Conservation (phyloP, 2,329 filamentous ascomycete genomes). For the Trichoderma semiorbis region DNA sequence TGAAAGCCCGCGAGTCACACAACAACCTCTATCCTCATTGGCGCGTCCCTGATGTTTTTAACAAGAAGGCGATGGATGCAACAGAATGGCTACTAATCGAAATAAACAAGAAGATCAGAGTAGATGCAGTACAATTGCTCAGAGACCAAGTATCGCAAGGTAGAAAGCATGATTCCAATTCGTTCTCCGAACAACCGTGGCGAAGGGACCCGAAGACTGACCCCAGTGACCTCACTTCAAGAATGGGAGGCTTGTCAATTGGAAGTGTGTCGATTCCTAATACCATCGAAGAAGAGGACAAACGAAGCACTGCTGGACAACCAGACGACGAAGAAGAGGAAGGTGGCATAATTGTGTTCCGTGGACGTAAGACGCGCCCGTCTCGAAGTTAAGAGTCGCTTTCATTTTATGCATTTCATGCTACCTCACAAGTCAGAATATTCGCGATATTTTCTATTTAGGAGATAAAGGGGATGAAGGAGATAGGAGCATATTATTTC, state of each 20-base stretch:
- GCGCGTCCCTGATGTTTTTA: constrained; percentile 34
- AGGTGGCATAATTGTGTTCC: neutral
- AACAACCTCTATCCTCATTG: constrained; percentile 39
- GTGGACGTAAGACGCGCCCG: neutral
- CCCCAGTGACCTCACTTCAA: neutral
- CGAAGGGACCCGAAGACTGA: neutral
- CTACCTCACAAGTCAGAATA: neutral
- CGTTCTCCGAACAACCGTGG: neutral
- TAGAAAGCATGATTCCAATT: constrained; percentile 9
- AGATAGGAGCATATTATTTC: neutral
- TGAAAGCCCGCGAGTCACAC: constrained; percentile 32
- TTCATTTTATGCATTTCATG: neutral
- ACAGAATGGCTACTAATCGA: neutral
- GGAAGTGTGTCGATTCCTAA: neutral
- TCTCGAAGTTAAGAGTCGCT: neutral
- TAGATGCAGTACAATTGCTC: neutral
- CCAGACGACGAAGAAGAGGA: neutral
- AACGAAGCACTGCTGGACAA: neutral
- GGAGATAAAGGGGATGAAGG: neutral
- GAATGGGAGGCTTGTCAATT: neutral
- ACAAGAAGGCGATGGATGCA: neutral
- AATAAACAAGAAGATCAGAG: neutral
- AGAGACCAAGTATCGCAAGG: neutral
- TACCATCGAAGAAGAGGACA: neutral
- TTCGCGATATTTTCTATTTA: neutral